Evolutionary conservation across 2,329 filamentous ascomycete species (phyloP), one percentile per base, ranked within the genome.

Genomic region (Penicillium frequentans): DNA sequence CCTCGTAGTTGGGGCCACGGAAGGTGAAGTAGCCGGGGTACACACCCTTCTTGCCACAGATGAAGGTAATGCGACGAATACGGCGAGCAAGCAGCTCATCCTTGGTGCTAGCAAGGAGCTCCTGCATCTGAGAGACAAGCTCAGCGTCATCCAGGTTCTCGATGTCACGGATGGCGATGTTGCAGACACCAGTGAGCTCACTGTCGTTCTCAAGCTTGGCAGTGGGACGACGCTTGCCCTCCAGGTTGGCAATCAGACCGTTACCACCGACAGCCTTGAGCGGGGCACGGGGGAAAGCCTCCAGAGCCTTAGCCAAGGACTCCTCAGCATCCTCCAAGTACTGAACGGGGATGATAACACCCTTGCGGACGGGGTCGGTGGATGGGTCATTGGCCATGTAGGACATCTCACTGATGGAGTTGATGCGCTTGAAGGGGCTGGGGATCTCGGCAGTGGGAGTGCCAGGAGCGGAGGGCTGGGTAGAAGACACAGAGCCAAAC

Each of bases 11-110:
- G 27, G 95, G 93, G 6, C 93, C 93, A 73, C 95, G 90, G 91
- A 98, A 99, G 44, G 95, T 99, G 83, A 90, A 98, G 84, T 99
- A 98, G 48, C 91, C 92, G 23, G 93, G 95, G 75, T 98, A 96
- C 14, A 91, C 91, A 54, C 93, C 95, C 71, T 99, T 91, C 72
- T 88, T 91, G 81, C 95, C 95, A 72, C 93, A 97, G 75, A 98
- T 95, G 80, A 99, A 97, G 49, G 93, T 97, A 55, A 99, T 79
- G 65, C 95, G 90, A 63, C 95, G 92, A 49, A 99, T 88, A 50
- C 88, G 86, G 66, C 90, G 91, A 53, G 87, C 81, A 26, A 93
- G 79, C 24, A 99, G 84, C 68, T 99, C 95, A 1, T 90, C 85
- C 81, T 90, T 93, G 83, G 88, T 88, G 43, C 90, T 86, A 33